Conservation (phyloP, 2,329 filamentous ascomycete genomes). For the Colletotrichum godetiae region DNA sequence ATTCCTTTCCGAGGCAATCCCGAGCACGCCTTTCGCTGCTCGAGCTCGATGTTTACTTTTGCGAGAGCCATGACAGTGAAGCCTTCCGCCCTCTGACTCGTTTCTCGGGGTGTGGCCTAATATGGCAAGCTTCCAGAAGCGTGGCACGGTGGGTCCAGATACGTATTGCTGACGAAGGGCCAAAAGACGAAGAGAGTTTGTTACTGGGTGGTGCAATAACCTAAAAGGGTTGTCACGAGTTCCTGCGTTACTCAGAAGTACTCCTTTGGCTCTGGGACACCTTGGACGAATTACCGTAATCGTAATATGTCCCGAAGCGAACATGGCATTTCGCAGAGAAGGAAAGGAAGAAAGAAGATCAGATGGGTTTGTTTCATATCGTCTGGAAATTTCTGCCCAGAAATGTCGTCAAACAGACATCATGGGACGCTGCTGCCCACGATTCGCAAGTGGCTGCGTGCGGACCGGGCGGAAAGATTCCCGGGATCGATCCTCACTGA, state of each 20-base stretch:
- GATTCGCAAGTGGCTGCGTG: slow-evolving; percentile 23
- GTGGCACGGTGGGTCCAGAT: slow-evolving; percentile 16
- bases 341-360: not conserved
- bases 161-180: slow-evolving; percentile 12
- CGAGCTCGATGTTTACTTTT: not conserved
- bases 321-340: not conserved
- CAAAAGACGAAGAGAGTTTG: not conserved
- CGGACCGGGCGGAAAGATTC: slow-evolving; percentile 26
- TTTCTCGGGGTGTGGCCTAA: slow-evolving; percentile 13
- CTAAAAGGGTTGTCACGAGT: slow-evolving; percentile 1
- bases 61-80: not conserved
- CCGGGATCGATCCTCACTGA: slow-evolving; percentile 28
- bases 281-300: slow-evolving; percentile 2
- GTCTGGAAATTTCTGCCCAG: slow-evolving; percentile 9
- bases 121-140: slow-evolving; percentile 31
- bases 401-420: slow-evolving; percentile 2
- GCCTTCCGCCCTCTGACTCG: slow-evolving; percentile 20
- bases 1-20: slow-evolving; percentile 22
- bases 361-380: slow-evolving; percentile 30
- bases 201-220: not conserved
- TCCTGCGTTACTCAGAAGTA: not conserved
- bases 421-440: slow-evolving; percentile 14
- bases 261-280: slow-evolving; percentile 5
- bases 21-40: not conserved
- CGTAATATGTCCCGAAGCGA: not conserved